phyloP scores from a whole-genome alignment of 2,329 filamentous ascomycete genomes.

The Curvularia sp. region DNA sequence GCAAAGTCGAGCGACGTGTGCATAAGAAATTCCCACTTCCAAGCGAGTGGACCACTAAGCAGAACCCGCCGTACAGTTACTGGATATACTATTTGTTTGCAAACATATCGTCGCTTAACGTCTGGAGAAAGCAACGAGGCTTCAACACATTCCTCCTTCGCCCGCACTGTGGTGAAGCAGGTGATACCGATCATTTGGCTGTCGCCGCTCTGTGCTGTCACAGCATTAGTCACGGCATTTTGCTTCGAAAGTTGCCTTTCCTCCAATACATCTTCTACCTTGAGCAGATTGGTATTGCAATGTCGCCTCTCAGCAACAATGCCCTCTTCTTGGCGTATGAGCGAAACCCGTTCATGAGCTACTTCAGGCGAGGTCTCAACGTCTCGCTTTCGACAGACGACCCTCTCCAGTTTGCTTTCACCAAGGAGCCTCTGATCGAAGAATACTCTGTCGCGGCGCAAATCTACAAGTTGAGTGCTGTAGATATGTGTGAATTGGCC shows the following conservation, averaged over 20 bases:
- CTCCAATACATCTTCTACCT: constrained; percentile 98
- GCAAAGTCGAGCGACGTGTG: constrained; percentile 92
- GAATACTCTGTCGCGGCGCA: constrained; percentile 98
- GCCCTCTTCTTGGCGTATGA: constrained; percentile 96
- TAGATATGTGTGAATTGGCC: constrained; percentile 98
- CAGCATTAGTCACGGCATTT: constrained; percentile 93
- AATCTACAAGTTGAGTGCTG: constrained; percentile 95
- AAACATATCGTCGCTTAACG: constrained; percentile 91
- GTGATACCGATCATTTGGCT: constrained; percentile 94
- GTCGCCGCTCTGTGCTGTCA: constrained; percentile 91
- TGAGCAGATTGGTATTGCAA: constrained; percentile 96
- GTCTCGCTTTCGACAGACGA: constrained; percentile 97
- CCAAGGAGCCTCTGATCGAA: constrained; percentile 96
- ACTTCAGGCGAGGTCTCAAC: constrained; percentile 93
- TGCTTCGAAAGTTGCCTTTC: constrained; percentile 91
- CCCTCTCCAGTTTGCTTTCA: constrained; percentile 96
- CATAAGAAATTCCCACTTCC: constrained; percentile 95
- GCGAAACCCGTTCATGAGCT: constrained; percentile 92
- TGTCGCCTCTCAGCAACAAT: constrained; percentile 99
- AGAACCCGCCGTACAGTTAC: constrained; percentile 98
- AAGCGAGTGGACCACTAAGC: constrained; percentile 84
- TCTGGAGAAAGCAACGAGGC: constrained; percentile 86
- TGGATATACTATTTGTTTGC: constrained; percentile 98
- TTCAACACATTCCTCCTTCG: constrained; percentile 96
- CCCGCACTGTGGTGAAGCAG: constrained; percentile 95